Conservation (phyloP, 2,329 filamentous ascomycete genomes). For the Elsinoe arachidis region DNA sequence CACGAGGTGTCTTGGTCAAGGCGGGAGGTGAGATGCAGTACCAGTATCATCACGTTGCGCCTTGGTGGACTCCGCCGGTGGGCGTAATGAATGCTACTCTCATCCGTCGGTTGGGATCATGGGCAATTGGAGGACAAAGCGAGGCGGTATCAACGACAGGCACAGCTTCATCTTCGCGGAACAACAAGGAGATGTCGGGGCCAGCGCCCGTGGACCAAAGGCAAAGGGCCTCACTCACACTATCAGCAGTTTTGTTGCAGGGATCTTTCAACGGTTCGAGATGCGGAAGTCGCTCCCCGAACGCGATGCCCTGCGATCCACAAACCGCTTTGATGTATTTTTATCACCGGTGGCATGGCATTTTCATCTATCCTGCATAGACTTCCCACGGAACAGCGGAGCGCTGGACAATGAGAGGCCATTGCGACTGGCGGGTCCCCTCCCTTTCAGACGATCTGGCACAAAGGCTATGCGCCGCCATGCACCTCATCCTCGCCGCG, state of each 20-base stretch:
- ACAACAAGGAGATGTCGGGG: constrained; percentile 4
- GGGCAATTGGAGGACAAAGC: constrained; percentile 7
- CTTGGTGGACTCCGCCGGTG: neutral
- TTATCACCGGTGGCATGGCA: neutral
- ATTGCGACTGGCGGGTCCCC: neutral
- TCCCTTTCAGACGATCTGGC: neutral
- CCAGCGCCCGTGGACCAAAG: neutral
- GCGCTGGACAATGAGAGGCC: neutral
- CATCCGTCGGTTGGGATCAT: neutral
- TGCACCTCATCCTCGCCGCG: neutral
- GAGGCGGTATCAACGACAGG: neutral
- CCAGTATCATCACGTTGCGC: neutral
- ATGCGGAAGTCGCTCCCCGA: constrained; percentile 4
- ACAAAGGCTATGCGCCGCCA: neutral
- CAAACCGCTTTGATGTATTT: neutral
- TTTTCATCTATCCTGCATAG: neutral
- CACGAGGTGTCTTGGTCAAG: neutral
- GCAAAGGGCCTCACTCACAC: neutral
- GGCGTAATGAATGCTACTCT: neutral
- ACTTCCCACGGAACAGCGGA: neutral
- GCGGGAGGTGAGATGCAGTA: neutral
- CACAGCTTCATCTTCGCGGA: constrained; percentile 1
- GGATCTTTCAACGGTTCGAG: constrained; percentile 2
- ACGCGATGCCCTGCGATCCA: neutral
- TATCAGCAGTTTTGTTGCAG: constrained; percentile 11